A percentile compares a stretch with the other conserved stretches of the same genome.
Conservation (phyloP, 1,284 basidiomycete species). For the Boletus smithii region DNA sequence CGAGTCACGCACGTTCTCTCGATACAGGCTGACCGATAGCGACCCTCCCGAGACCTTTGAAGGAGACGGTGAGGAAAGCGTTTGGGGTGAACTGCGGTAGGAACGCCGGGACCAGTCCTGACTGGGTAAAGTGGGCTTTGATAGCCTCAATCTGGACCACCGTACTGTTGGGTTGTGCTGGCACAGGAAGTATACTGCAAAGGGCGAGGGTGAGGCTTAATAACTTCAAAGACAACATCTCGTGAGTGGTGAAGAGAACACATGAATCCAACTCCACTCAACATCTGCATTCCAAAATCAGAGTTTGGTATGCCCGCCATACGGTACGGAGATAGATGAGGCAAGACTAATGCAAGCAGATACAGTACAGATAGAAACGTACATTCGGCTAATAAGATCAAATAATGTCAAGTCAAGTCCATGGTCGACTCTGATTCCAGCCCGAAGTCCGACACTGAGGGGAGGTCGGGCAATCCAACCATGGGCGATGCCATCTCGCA, state of each 20-base stretch:
- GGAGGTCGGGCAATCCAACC: conserved; percentile 39
- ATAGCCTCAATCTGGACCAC: conserved; percentile 49
- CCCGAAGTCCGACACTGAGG: conserved; percentile 29
- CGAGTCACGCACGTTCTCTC: conserved; percentile 46
- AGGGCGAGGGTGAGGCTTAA: conserved; percentile 39
- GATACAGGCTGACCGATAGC: conserved; percentile 58
- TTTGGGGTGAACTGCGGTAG: conserved; percentile 55
- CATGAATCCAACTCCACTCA: neutral
- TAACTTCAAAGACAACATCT: conserved; percentile 19
- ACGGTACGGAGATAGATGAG: conserved; percentile 12
- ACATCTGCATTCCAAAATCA: conserved; percentile 17
- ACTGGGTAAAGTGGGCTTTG: conserved; percentile 57
- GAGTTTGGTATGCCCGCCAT: conserved; percentile 20
- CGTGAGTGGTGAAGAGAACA: neutral
- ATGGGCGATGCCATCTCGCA: conserved; percentile 35
- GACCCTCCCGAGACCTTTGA: conserved; percentile 47
- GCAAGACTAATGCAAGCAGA: conserved; percentile 30
- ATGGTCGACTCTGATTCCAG: conserved; percentile 24
- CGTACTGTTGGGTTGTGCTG: conserved; percentile 41
- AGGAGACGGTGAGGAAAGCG: conserved; percentile 53
- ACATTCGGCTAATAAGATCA: conserved; percentile 24
- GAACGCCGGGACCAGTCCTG: conserved; percentile 57
- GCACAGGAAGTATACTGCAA: conserved; percentile 34
- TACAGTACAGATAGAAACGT: conserved; percentile 33
- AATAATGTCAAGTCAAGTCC: conserved; percentile 28